Conservation (phyloP, 2,329 filamentous ascomycete genomes). For the Trichoderma sp. region DNA sequence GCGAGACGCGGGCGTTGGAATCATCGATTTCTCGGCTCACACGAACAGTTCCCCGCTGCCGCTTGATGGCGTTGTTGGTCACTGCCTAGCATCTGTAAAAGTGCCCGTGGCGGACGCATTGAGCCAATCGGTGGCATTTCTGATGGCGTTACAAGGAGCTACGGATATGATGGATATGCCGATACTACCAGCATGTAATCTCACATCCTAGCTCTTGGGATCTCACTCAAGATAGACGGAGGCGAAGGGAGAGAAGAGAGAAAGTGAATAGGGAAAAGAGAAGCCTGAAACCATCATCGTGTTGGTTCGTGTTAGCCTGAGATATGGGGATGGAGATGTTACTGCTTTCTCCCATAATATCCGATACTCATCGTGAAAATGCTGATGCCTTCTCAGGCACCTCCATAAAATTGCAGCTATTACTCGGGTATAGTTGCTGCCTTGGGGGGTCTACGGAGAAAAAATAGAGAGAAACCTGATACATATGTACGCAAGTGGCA, state of each 20-base stretch:
- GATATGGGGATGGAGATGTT: not conserved
- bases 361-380: not conserved
- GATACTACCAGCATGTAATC: not conserved
- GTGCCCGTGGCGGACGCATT: not conserved
- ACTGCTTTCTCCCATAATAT: not conserved
- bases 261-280: not conserved
- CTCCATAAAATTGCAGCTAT: not conserved
- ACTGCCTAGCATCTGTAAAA: not conserved
- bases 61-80: not conserved
- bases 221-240: not conserved
- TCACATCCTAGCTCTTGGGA: not conserved
- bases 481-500: not conserved
- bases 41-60: not conserved
- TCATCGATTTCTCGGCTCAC: not conserved
- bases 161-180: not conserved
- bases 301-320: not conserved
- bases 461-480: not conserved
- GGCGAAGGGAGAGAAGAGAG: not conserved
- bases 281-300: not conserved
- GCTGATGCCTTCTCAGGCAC: conserved; percentile 13
- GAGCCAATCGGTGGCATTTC: not conserved
- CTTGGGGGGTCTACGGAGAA: not conserved
- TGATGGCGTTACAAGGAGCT: conserved; percentile 6
- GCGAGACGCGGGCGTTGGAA: not conserved
- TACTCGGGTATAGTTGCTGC: not conserved